Percentiles rank a stretch among this genome's conserved stretches.
phyloP scores from a whole-genome alignment of 331 rosid genomes.

The Malus hybrid region DNA sequence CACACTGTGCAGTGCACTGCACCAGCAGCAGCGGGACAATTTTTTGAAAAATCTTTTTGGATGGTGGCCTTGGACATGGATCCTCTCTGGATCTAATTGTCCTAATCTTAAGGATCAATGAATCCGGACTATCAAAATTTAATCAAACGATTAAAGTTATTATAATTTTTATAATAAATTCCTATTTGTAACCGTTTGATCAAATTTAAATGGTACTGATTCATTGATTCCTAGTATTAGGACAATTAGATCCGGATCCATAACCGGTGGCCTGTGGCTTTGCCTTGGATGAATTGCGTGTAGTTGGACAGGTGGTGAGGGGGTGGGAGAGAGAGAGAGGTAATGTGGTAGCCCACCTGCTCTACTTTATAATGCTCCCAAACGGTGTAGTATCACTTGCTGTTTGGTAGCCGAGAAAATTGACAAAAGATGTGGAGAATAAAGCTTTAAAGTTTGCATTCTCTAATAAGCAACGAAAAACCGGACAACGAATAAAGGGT shows the following conservation, averaged over 20 bases:
- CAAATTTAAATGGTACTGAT: no score
- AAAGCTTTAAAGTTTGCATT: background rate
- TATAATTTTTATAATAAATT: no score
- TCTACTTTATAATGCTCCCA: constrained; percentile 18
- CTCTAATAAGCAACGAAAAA: background rate
- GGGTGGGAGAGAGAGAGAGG: background rate
- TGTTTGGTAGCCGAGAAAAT: background rate
- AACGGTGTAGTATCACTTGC: background rate
- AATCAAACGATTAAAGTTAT: no score
- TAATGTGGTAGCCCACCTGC: constrained; percentile 14
- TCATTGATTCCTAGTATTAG: no score
- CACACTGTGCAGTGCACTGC: background rate
- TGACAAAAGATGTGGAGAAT: background rate
- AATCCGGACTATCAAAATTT: no score
- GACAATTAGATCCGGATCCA: no score
- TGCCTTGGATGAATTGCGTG: constrained; percentile 22
- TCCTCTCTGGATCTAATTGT: no score
- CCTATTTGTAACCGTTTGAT: no score
- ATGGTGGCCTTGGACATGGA: background rate
- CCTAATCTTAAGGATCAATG: no score
- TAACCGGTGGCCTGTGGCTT: background rate
- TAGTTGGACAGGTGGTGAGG: constrained; percentile 17
- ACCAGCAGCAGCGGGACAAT: background rate
- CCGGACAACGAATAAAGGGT: background rate
- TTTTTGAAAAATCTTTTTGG: constrained; percentile 4